A percentile compares a stretch with the other conserved stretches of the same genome.
These are phyloP conservation scores for Monosporascus sp. DNA, from an alignment of 2,329 filamentous ascomycete species.

Conservation along the genomic window DNA sequence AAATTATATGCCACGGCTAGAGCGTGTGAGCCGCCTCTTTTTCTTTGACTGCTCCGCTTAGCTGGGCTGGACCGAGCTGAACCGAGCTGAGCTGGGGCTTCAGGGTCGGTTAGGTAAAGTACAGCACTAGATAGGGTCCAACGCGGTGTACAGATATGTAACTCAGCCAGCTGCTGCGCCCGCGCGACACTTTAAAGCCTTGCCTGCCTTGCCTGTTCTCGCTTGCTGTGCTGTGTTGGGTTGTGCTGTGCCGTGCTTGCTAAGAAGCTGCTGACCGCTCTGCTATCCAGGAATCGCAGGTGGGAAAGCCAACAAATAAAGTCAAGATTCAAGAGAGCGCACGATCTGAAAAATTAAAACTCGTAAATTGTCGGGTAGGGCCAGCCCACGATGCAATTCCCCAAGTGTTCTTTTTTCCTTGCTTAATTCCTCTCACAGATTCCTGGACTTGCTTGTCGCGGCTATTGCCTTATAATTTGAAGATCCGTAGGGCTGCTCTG, in stretches of 20 bases:
- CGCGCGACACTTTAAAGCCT: neutral
- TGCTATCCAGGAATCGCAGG: neutral
- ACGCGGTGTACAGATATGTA: neutral
- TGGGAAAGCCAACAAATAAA: neutral
- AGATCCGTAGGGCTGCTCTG: neutral
- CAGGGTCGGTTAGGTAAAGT: neutral
- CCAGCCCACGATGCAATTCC: constrained; percentile 19
- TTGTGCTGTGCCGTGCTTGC: neutral
- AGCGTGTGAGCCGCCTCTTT: neutral
- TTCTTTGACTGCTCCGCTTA: neutral
- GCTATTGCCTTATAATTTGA: too few relatives aligned
- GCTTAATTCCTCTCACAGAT: neutral
- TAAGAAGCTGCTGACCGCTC: neutral
- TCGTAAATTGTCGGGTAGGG: constrained; percentile 15
- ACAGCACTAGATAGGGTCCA: neutral
- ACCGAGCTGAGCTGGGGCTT: neutral
- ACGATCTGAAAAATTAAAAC: constrained; percentile 1
- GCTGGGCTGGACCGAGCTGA: neutral
- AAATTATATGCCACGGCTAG: neutral
- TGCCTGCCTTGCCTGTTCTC: neutral
- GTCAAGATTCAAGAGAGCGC: constrained; percentile 1
- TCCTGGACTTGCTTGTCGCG: constrained; percentile 9
- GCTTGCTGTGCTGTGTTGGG: neutral
- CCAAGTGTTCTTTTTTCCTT: constrained; percentile 2
- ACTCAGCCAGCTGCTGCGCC: neutral